Base-by-base conservation (phyloP, 1,139 yeast species). In the Yamadazyma siamensis region DNA sequence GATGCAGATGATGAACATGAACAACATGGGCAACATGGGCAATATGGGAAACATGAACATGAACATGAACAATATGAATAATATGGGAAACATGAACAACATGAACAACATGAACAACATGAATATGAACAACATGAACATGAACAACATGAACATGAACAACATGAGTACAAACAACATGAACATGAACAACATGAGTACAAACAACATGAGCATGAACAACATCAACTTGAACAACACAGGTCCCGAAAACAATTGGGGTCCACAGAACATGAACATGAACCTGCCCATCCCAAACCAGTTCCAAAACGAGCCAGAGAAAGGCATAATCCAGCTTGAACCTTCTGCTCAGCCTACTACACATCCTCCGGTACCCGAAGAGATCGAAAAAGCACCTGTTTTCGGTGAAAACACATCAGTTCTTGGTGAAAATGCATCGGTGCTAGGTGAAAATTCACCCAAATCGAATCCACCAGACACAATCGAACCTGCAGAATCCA, bases 161-260 rank as follows among this genome's bases (percentile, higher is more conserved):
- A 16, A 12, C 16, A 33, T n/a, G n/a, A n/a, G n/a, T n/a, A n/a
- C n/a, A n/a, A n/a, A n/a, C n/a, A n/a, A n/a, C n/a, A n/a, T n/a
- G n/a, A n/a, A 31, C n/a, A 26, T 27, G 28, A 27, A 25, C 23
- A 34, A 32, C 15, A 24, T 26, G 8, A 34, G 22, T n/a, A n/a
- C n/a, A n/a, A n/a, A n/a, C n/a, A n/a, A n/a, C n/a, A n/a, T n/a
- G n/a, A n/a, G n/a, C n/a, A n/a, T n/a, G n/a, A n/a, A n/a, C n/a
- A n/a, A n/a, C n/a, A n/a, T n/a, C n/a, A n/a, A 31, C n/a, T 23
- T 27, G 28, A 27, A 25, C 23, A 34, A 32, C 15, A 24, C 26
- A 8, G 31, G 22, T n/a, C n/a, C n/a, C n/a, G n/a, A n/a, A n/a
- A n/a, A n/a, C n/a, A n/a, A n/a, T n/a, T n/a, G n/a, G n/a, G n/a